phyloP scores from a whole-genome alignment of 2,329 filamentous ascomycete genomes.

The Trichoderma polysporum region DNA sequence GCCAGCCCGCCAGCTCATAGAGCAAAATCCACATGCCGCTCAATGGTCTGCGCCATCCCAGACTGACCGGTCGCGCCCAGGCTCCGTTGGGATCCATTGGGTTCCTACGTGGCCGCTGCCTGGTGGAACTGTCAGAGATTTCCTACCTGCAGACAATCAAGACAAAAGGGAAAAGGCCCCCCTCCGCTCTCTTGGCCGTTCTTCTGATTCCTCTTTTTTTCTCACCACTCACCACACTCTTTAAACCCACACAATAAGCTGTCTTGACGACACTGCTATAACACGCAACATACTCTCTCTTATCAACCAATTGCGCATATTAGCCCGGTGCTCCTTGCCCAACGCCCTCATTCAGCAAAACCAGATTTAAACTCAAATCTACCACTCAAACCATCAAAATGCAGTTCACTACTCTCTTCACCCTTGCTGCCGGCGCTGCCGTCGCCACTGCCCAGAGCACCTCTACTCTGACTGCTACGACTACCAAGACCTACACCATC shows the following conservation, averaged over 20 bases:
- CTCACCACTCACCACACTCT: conserved; percentile 10
- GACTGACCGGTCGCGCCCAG: conserved; percentile 13
- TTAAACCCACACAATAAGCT: conserved; percentile 8
- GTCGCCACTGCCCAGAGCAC: conserved; percentile 34
- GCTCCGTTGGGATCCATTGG: conserved; percentile 13
- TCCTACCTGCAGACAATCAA: conserved; percentile 5
- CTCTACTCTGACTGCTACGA: conserved; percentile 45
- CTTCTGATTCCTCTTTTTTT: neutral
- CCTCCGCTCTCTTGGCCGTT: neutral
- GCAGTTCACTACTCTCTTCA: conserved; percentile 46
- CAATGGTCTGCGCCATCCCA: conserved; percentile 19
- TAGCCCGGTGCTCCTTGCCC: conserved; percentile 12
- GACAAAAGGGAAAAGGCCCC: conserved; percentile 17
- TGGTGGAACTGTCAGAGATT: conserved; percentile 23
- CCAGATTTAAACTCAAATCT: neutral
- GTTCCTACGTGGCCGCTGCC: conserved; percentile 14
- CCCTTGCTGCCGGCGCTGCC: conserved; percentile 41
- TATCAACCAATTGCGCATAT: neutral
- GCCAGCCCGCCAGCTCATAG: conserved; percentile 17
- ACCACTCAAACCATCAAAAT: conserved; percentile 37
- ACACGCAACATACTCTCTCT: conserved; percentile 6
- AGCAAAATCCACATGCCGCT: conserved; percentile 17
- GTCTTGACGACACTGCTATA: conserved; percentile 14
- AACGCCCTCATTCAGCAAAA: conserved; percentile 5
- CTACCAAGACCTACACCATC: conserved; percentile 46